phyloP scores from a whole-genome alignment of 495 filamentous ascomycete genomes.

The Daldinia concentrica region DNA sequence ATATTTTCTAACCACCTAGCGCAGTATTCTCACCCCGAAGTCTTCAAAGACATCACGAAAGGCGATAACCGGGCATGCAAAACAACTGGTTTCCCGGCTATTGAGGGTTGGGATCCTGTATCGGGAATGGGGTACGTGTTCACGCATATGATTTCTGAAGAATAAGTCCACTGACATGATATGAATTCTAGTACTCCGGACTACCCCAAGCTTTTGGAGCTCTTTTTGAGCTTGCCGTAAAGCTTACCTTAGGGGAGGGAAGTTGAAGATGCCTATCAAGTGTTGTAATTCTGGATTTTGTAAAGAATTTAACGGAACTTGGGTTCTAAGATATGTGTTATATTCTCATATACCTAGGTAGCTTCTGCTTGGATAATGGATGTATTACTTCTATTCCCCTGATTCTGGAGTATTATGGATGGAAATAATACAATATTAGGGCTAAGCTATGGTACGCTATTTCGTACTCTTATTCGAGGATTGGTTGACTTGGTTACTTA shows the following conservation, averaged over 20 bases:
- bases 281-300: not conserved
- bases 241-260: not conserved
- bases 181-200: constrained; percentile 42
- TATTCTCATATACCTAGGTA: not conserved
- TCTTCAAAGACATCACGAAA: constrained; percentile 67
- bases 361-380: not conserved
- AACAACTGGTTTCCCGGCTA: constrained; percentile 63
- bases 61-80: constrained; percentile 69
- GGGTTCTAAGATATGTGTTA: not conserved
- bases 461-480: not conserved
- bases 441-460: not conserved
- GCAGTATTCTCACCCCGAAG: constrained; percentile 64
- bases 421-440: constrained; percentile 9
- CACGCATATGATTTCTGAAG: constrained; percentile 11
- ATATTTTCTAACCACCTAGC: not conserved
- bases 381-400: not conserved
- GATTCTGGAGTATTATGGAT: not conserved
- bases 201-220: constrained; percentile 49
- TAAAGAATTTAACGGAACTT: not conserved
- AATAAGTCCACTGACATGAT: constrained; percentile 21
- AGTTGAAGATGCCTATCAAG: not conserved
- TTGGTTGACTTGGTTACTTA: not conserved
- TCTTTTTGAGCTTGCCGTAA: constrained; percentile 49
- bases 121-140: constrained; percentile 63
- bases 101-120: constrained; percentile 68